Evolutionary conservation across 2,329 filamentous ascomycete genomes (phyloP).

Genomic region (Chaetomium sp.): DNA sequence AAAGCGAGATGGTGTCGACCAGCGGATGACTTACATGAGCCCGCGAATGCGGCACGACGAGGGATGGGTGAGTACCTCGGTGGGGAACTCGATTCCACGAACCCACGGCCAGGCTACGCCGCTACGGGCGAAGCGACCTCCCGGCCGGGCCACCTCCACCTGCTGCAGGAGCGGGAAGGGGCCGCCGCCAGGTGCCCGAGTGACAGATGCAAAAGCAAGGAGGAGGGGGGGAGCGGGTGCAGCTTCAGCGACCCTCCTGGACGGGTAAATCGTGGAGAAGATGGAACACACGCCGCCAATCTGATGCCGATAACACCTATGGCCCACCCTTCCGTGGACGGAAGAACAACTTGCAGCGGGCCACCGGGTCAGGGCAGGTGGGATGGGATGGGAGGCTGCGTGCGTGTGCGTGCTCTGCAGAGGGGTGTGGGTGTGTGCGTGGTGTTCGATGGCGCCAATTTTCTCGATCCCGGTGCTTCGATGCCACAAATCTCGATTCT

Average conservation of each 20-base stretch:
- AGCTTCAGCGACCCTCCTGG: constrained; percentile 6
- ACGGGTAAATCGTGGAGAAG: constrained; percentile 29
- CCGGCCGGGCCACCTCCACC: constrained; percentile 17
- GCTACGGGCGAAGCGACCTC: background rate
- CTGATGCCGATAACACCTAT: constrained; percentile 16
- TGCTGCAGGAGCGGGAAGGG: constrained; percentile 48
- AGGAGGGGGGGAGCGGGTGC: constrained; percentile 17
- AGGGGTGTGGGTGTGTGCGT: background rate
- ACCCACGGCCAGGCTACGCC: background rate
- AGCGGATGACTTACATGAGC: constrained; percentile 36
- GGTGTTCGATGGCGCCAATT: constrained; percentile 7
- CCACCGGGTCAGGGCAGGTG: constrained; percentile 10
- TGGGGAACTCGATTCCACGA: constrained; percentile 9
- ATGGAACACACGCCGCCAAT: constrained; percentile 19
- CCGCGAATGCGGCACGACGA: constrained; percentile 21
- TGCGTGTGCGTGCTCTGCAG: constrained; percentile 12
- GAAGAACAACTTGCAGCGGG: constrained; percentile 19
- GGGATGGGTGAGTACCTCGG: constrained; percentile 12
- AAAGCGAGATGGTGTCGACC: constrained; percentile 29
- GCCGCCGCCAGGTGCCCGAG: constrained; percentile 29
- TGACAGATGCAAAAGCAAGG: constrained; percentile 30
- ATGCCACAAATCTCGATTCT: background rate
- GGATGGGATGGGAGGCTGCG: background rate
- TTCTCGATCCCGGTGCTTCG: constrained; percentile 3
- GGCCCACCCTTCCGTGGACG: constrained; percentile 7